These are phyloP conservation scores for Castanopsis chinensis DNA, from an alignment of 306 rosid species.

Conservation along the genomic window DNA sequence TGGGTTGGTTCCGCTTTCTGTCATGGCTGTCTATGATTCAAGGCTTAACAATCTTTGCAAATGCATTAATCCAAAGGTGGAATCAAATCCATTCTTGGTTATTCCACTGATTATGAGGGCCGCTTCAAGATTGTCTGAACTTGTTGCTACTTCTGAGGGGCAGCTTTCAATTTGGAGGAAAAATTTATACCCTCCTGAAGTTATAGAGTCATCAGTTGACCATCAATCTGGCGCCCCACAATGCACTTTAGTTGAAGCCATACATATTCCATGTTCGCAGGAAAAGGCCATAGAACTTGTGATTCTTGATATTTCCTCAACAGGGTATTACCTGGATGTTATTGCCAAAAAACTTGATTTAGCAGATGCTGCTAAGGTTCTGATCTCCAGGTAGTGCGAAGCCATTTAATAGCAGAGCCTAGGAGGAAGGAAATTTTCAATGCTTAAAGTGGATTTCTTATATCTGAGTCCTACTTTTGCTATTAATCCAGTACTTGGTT, in stretches of 20 bases:
- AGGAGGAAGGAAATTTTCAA: conserved; percentile 5
- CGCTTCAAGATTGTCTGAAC: conserved; percentile 44
- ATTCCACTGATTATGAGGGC: conserved; percentile 56
- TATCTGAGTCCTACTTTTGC: not conserved
- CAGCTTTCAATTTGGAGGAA: conserved; percentile 64
- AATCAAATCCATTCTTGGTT: conserved; percentile 59
- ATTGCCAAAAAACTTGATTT: conserved; percentile 80
- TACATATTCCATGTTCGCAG: conserved; percentile 55
- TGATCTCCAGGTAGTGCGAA: conserved; percentile 72
- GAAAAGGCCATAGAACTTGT: conserved; percentile 59
- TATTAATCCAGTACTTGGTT: conserved; percentile 18
- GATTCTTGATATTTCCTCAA: conserved; percentile 52
- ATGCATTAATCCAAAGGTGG: conserved; percentile 73
- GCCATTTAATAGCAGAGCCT: not conserved
- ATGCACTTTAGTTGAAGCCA: conserved; percentile 44
- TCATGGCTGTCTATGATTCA: conserved; percentile 55
- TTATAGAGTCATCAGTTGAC: conserved; percentile 38
- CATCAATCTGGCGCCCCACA: conserved; percentile 33
- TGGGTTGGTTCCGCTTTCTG: conserved; percentile 67
- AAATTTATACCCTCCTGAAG: conserved; percentile 57
- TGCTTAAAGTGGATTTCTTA: not conserved
- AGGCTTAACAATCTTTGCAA: conserved; percentile 58
- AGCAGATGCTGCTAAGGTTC: conserved; percentile 51
- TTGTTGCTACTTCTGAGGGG: conserved; percentile 46
- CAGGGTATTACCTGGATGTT: conserved; percentile 75